phyloP scores from a whole-genome alignment of 306 rosid genomes.

The Macrotyloma uniflorum region DNA sequence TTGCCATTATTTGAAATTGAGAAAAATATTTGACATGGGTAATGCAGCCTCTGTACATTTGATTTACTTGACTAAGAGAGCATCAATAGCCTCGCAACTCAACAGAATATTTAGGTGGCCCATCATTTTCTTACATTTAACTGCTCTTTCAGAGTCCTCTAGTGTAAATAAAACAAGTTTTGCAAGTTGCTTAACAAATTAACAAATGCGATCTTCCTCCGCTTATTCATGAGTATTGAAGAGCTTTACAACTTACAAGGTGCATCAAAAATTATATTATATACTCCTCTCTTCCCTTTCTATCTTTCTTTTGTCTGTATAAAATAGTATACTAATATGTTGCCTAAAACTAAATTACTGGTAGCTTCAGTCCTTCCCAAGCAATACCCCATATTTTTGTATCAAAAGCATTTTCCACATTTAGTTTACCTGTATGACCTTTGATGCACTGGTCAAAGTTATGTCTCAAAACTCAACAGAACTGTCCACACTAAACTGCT shows the following conservation, averaged over 20 bases:
- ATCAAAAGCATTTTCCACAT: no score
- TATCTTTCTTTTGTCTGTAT: no score
- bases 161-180: neutral
- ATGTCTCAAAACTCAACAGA: no score
- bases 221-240: neutral
- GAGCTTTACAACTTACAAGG: neutral
- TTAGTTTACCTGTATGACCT: no score
- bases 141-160: neutral
- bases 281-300: no score
- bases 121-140: neutral
- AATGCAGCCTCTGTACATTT: neutral
- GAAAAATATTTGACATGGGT: slow-evolving; percentile 5
- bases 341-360: no score
- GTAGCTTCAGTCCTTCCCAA: no score
- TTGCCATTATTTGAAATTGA: slow-evolving; percentile 15
- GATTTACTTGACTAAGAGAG: neutral
- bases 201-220: neutral
- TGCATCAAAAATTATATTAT: no score
- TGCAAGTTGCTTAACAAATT: neutral
- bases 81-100: neutral
- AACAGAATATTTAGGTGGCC: neutral
- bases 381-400: no score
- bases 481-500: no score
- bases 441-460: no score
- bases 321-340: no score